phyloP scores from a whole-genome alignment of 2,329 filamentous ascomycete genomes.

The Colletotrichum noveboracense region DNA sequence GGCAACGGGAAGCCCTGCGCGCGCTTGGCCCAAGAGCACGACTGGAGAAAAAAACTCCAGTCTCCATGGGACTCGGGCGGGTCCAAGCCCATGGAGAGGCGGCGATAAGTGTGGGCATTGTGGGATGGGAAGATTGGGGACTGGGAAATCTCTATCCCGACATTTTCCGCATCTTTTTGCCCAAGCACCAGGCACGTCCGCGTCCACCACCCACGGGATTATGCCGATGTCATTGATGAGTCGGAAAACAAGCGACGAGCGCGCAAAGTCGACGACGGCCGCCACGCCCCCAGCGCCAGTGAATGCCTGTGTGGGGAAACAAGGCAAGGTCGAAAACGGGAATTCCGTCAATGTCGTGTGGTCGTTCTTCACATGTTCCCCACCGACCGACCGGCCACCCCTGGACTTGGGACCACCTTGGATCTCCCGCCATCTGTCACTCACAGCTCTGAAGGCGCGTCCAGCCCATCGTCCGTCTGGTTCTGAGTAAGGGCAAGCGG shows the following conservation, averaged over 20 bases:
- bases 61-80: background rate
- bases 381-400: background rate
- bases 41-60: background rate
- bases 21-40: background rate
- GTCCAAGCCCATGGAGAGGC: background rate
- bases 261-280: background rate
- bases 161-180: constrained; percentile 1
- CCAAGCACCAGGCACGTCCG: background rate
- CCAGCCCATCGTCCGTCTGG: background rate
- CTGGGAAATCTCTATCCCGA: constrained; percentile 12
- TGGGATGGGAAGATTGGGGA: background rate
- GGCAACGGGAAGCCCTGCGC: background rate
- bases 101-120: background rate
- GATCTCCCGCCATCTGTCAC: background rate
- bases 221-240: background rate
- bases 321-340: background rate
- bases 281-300: background rate
- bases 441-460: background rate
- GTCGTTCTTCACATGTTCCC: constrained; percentile 16
- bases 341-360: constrained; percentile 4
- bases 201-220: background rate
- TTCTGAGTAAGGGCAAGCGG: background rate
- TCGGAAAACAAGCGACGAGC: background rate
- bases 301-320: background rate
- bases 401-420: background rate